These are phyloP conservation scores for Cyberlindnera subsufficiens DNA, from an alignment of 805 yeast genomes.

Conservation along the genomic window DNA sequence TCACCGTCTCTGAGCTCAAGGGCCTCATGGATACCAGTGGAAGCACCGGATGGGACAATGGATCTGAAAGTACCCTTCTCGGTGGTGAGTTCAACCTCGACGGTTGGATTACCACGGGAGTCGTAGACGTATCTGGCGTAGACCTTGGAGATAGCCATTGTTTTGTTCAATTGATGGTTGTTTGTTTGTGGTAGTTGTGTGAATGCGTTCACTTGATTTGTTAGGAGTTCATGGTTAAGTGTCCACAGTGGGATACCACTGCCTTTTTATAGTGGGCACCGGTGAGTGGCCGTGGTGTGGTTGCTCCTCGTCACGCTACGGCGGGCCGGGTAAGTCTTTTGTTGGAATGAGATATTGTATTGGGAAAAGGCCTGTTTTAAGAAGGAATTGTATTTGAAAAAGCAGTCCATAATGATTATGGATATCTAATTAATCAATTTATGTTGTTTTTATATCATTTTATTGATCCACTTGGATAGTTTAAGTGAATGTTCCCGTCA, in stretches of 20 bases:
- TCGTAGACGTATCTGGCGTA: conserved; percentile 97
- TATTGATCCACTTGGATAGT: too few relatives aligned
- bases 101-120: conserved; percentile 99
- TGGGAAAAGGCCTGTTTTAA: too few relatives aligned
- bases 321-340: background rate
- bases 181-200: conserved; percentile 26
- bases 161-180: conserved; percentile 3
- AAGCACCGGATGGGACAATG: conserved; percentile 99
- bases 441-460: too few relatives aligned
- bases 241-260: too few relatives aligned
- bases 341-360: too few relatives aligned
- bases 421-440: too few relatives aligned
- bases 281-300: conserved; percentile 14
- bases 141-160: conserved; percentile 82
- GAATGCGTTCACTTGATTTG: background rate
- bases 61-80: conserved; percentile 92
- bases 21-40: conserved; percentile 99
- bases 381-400: too few relatives aligned
- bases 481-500: too few relatives aligned
- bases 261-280: too few relatives aligned
- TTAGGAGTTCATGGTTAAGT: too few relatives aligned
- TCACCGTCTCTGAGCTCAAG: conserved; percentile 97
- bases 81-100: conserved; percentile 94
- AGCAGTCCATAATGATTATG: too few relatives aligned
- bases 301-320: conserved; percentile 5